Percentiles rank a stretch among this genome's conserved stretches.
Evolutionary conservation across 495 filamentous ascomycete genomes (phyloP).

Genomic region (Penicillium soppii): DNA sequence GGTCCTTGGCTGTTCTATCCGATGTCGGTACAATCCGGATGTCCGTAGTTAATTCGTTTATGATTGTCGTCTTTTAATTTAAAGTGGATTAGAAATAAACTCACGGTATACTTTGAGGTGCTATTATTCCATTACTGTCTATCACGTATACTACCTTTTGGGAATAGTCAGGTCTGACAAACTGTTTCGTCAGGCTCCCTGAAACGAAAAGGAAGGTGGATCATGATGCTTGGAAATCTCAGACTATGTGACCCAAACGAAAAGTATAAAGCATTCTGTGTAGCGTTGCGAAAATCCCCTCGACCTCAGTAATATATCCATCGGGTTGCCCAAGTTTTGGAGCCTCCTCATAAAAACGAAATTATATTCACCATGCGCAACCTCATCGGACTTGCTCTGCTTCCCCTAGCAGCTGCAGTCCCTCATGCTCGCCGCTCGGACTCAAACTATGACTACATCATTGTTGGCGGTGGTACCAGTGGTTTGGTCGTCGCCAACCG

Average conservation of each 20-base stretch:
- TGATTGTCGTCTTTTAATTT: background rate
- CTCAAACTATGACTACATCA: constrained; percentile 44
- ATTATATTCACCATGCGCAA: constrained; percentile 13
- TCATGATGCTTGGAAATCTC: background rate
- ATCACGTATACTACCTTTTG: background rate
- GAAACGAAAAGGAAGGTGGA: background rate
- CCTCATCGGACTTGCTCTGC: constrained; percentile 12
- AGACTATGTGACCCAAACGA: background rate
- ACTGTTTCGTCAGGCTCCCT: background rate
- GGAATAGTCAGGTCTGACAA: background rate
- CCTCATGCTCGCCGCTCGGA: background rate
- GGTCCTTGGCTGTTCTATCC: background rate
- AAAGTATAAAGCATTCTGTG: background rate
- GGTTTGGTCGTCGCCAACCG: constrained; percentile 55
- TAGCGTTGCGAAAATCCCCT: background rate
- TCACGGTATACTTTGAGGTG: background rate
- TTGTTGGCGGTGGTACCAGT: constrained; percentile 50
- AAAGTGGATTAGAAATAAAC: background rate
- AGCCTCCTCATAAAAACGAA: too few species aligned
- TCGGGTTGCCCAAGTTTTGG: background rate
- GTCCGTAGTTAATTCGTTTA: background rate
- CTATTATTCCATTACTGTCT: background rate
- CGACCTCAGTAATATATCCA: too few species aligned
- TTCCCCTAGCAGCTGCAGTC: constrained; percentile 14
- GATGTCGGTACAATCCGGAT: background rate